Evolutionary conservation across 163 green algal genomes (phyloP).

Genomic region (Scenedesmus sp.): DNA sequence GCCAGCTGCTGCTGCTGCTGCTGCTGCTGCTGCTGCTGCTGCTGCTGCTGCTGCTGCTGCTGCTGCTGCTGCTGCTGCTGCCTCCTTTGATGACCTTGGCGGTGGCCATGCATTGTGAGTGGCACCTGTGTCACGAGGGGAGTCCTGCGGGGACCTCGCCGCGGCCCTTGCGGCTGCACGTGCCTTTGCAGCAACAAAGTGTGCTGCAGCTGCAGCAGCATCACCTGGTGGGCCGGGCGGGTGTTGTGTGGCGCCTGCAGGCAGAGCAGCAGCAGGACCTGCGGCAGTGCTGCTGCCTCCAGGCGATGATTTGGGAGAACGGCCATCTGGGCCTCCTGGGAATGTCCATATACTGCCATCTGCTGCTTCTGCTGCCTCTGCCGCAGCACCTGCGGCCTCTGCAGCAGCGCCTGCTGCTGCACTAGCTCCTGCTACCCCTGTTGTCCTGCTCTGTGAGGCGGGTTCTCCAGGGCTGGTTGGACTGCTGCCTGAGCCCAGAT

Average conservation of each 20-base stretch:
- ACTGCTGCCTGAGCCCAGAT: not conserved
- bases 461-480: not conserved
- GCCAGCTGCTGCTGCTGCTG: not conserved
- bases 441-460: not conserved
- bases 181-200: conserved; percentile 6
- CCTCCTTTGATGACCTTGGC: not conserved
- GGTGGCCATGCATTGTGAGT: not conserved
- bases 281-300: conserved; percentile 1
- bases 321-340: not conserved
- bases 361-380: not conserved
- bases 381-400: not conserved
- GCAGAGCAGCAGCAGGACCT: not conserved
- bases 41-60: not conserved
- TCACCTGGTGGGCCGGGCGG: not conserved
- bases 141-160: not conserved
- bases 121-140: not conserved
- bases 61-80: not conserved
- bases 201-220: not conserved
- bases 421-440: not conserved
- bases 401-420: not conserved
- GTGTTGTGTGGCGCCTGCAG: not conserved
- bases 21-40: too few relatives aligned
- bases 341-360: not conserved
- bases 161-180: not conserved
- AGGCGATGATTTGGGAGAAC: not conserved